Evolutionary conservation across 2,329 filamentous ascomycete genomes (phyloP), one percentile per base, ranked within the genome.

Genomic region (Trichoderma aggressivum): DNA sequence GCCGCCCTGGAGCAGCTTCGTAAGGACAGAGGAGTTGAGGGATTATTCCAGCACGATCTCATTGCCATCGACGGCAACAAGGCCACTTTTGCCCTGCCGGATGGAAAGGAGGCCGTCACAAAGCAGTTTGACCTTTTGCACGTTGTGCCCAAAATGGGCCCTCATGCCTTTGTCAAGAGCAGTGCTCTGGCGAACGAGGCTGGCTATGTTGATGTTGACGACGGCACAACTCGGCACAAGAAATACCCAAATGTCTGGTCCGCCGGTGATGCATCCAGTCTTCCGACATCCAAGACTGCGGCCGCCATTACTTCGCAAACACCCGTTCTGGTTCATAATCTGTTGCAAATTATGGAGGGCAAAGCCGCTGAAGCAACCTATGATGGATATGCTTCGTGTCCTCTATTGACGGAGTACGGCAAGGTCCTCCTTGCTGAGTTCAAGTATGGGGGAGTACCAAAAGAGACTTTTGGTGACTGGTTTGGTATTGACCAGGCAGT

Each of bases 391-490:
- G 86, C 86, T 5, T 87, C 86, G 0, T 88, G 86, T 75, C 86
- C 86, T 6, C 80, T 88, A 2, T 58, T 83, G 71, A 88, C 85
- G 2, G 83, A 89, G 74, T 88, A 90, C 73, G 86, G 87, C 71
- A 90, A 90, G 80, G 87, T 91, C 1, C 81, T 91, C 24, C 84
- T 91, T 10, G 88, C 88, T 0, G 89, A 91, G 78, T 91, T 91
- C 82, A 90, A 88, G 80, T 91, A 91, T 72, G 88, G 86, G 2
- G 87, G 86, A 10, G 83, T 83, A 73, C 88, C 89, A 7, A 89
- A 90, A 77, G 89, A 91, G 82, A 90, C 89, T 0, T 91, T 91
- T 73, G 82, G 80, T 5, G 78, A 82, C 3, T 80, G 79, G 76
- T 78, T 90, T 16, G 88, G 87, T 1, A 82, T 90, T 7, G 87